phyloP scores from a whole-genome alignment of 2,329 filamentous ascomycete species.

The Penicillium vulpinum region DNA sequence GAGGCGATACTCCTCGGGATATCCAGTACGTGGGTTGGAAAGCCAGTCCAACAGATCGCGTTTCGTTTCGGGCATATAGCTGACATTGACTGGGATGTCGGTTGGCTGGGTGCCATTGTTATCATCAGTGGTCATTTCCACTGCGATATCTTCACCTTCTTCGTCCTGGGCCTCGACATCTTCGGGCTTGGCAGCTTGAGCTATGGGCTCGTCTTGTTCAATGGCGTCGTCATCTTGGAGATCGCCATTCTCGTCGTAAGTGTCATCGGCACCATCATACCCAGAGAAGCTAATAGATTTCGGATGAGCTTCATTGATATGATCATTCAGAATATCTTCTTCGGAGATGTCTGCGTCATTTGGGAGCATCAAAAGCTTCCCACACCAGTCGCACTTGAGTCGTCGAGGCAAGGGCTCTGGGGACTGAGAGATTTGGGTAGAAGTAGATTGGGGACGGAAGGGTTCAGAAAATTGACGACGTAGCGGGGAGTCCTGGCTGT shows the following conservation, averaged over 20 bases:
- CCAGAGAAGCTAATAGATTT: constrained; percentile 27
- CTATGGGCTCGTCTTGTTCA: constrained; percentile 13
- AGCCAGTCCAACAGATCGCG: constrained; percentile 21
- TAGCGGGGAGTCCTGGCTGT: constrained; percentile 39
- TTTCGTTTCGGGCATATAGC: not conserved
- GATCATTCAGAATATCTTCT: constrained; percentile 34
- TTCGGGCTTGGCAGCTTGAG: constrained; percentile 8
- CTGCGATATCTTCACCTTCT: constrained; percentile 23
- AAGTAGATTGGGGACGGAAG: constrained; percentile 34
- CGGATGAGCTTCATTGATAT: constrained; percentile 38
- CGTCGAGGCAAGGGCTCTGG: constrained; percentile 29
- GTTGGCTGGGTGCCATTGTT: constrained; percentile 3
- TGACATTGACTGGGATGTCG: not conserved
- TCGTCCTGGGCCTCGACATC: constrained; percentile 14
- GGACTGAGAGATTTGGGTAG: constrained; percentile 38
- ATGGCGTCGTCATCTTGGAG: constrained; percentile 21
- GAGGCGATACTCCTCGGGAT: constrained; percentile 18
- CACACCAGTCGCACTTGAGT: constrained; percentile 41
- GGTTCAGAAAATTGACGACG: constrained; percentile 44
- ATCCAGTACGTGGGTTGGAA: constrained; percentile 20
- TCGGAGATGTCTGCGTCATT: constrained; percentile 26
- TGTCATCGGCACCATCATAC: constrained; percentile 11
- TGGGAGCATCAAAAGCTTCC: constrained; percentile 33
- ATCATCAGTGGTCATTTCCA: constrained; percentile 5
- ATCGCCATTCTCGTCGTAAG: constrained; percentile 18